These are phyloP conservation scores for Leccinum sublutescens DNA, from an alignment of 768 basidiomycete species.

Conservation along the genomic window DNA sequence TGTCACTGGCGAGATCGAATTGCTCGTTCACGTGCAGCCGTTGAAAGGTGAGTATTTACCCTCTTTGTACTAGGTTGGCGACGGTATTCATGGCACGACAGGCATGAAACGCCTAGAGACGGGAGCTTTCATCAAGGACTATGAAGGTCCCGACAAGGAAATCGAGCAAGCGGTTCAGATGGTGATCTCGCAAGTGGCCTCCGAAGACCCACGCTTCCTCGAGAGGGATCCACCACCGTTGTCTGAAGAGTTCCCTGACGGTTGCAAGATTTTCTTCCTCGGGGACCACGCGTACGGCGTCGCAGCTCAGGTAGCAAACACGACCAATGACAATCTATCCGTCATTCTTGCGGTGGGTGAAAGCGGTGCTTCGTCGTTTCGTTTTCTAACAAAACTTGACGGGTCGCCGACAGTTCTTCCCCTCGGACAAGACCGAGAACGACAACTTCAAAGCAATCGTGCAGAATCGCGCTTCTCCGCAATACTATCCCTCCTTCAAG, in stretches of 20 bases:
- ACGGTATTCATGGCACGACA: slow-evolving; percentile 28
- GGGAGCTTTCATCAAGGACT: slow-evolving; percentile 94
- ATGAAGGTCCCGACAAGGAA: slow-evolving; percentile 80
- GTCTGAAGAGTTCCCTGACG: slow-evolving; percentile 85
- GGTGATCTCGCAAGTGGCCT: slow-evolving; percentile 72
- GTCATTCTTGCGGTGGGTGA: slow-evolving; percentile 79
- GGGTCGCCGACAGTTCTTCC: slow-evolving; percentile 66
- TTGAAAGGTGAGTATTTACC: slow-evolving; percentile 67
- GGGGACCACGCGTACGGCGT: slow-evolving; percentile 95
- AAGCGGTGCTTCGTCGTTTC: not conserved
- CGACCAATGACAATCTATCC: slow-evolving; percentile 66
- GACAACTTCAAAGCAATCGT: slow-evolving; percentile 75
- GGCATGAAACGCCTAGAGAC: slow-evolving; percentile 88
- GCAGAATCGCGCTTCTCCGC: slow-evolving; percentile 41
- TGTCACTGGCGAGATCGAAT: slow-evolving; percentile 75
- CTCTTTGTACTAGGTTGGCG: not conserved
- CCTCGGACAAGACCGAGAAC: slow-evolving; percentile 77
- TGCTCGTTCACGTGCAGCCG: slow-evolving; percentile 85
- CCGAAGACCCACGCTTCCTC: slow-evolving; percentile 85
- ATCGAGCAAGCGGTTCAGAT: slow-evolving; percentile 86
- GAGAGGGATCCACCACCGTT: slow-evolving; percentile 83
- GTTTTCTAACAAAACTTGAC: slow-evolving; percentile 2
- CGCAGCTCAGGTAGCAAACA: slow-evolving; percentile 82
- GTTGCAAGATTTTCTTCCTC: slow-evolving; percentile 92
- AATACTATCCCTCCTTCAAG: slow-evolving; percentile 78